Evolutionary conservation across 2,329 filamentous ascomycete genomes (phyloP).

Genomic region (Hypoxylon sp.): DNA sequence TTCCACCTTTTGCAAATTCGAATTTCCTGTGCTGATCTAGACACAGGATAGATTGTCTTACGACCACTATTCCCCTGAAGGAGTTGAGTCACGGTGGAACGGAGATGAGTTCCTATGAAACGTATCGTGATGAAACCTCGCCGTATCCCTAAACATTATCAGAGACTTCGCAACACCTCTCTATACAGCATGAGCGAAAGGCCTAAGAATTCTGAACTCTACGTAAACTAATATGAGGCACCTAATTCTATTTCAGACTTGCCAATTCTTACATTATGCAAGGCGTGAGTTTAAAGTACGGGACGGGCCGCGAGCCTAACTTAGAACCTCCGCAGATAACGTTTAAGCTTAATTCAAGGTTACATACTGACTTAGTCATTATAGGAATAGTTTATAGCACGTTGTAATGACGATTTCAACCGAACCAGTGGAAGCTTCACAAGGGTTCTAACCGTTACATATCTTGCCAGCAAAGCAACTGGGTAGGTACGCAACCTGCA

Average conservation of each 20-base stretch:
- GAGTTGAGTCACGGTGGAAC: no score
- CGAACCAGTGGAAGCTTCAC: not conserved
- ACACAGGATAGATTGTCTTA: no score
- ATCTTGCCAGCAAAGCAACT: not conserved
- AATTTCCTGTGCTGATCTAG: no score
- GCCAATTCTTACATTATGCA: not conserved
- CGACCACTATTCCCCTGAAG: no score
- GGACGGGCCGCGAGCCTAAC: constrained; percentile 2
- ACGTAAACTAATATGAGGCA: no score
- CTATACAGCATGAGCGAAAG: no score
- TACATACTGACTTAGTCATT: not conserved
- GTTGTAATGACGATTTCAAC: not conserved
- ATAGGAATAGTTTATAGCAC: not conserved
- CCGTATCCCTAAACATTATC: no score
- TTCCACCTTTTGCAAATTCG: no score
- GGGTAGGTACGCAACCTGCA: not conserved
- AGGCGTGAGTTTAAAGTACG: constrained; percentile 2
- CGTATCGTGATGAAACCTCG: no score
- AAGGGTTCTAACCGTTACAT: not conserved
- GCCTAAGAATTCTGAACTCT: no score
- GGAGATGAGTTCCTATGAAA: no score
- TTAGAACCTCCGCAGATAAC: not conserved
- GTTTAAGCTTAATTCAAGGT: not conserved
- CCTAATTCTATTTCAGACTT: not conserved
- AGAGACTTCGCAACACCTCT: no score